A percentile compares a stretch with the other conserved stretches of the same genome.
phyloP scores from a whole-genome alignment of 805 yeast genomes.

The Maudiozyma saulgeensis region DNA sequence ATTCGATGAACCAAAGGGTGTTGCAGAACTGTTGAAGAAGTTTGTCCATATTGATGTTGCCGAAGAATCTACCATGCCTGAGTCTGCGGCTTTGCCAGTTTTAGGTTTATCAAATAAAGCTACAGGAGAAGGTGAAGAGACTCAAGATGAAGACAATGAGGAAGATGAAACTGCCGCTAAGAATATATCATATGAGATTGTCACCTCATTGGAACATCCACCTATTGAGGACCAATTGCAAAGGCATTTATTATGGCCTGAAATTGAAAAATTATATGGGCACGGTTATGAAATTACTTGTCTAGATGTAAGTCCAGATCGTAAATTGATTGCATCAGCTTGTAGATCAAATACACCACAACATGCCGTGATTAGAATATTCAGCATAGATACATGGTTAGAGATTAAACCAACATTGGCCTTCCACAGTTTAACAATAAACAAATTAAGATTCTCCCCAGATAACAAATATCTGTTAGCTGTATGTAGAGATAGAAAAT shows the following conservation, averaged over 20 bases:
- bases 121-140: slow-evolving; percentile 40
- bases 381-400: slow-evolving; percentile 51
- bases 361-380: slow-evolving; percentile 80
- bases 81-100: slow-evolving; percentile 84
- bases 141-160: slow-evolving; percentile 34
- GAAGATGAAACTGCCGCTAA: slow-evolving; percentile 26
- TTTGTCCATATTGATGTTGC: slow-evolving; percentile 39
- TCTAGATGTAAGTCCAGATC: slow-evolving; percentile 59
- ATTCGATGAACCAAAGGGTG: slow-evolving; percentile 78
- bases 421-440: slow-evolving; percentile 78
- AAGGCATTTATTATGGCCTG: slow-evolving; percentile 90
- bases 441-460: slow-evolving; percentile 68
- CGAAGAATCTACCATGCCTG: slow-evolving; percentile 43
- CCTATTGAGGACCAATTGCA: slow-evolving; percentile 90
- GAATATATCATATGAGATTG: slow-evolving; percentile 38
- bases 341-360: slow-evolving; percentile 76
- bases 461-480: slow-evolving; percentile 55
- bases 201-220: slow-evolving; percentile 41
- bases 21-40: slow-evolving; percentile 49
- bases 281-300: slow-evolving; percentile 93
- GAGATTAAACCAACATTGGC: slow-evolving; percentile 48
- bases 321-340: slow-evolving; percentile 69
- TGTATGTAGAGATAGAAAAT: slow-evolving; percentile 84
- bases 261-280: slow-evolving; percentile 86
- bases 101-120: slow-evolving; percentile 91